A percentile compares a stretch with the other conserved stretches of the same genome.
phyloP scores from a whole-genome alignment of 768 basidiomycete genomes.

The Pleurotus tuoliensis region DNA sequence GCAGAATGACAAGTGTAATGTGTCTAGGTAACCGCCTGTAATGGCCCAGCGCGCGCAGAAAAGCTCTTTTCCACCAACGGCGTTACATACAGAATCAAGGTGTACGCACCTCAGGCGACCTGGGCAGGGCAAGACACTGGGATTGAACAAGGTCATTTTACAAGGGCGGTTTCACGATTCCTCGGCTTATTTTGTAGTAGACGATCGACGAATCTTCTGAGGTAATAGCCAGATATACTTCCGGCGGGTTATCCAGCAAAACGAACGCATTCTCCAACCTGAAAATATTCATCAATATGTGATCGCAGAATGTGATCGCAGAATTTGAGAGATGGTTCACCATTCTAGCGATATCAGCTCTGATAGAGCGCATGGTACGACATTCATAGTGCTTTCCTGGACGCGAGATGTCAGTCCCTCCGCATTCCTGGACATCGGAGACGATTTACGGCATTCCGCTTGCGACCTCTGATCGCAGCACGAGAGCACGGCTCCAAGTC shows the following conservation, averaged over 20 bases:
- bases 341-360: conserved; percentile 2
- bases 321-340: neutral
- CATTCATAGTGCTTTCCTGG: neutral
- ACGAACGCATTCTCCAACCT: conserved; percentile 57
- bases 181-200: conserved; percentile 77
- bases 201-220: conserved; percentile 79
- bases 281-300: conserved; percentile 17
- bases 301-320: neutral
- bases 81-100: too few relatives aligned
- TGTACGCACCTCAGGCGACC: too few relatives aligned
- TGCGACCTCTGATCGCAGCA: conserved; percentile 56
- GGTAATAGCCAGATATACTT: conserved; percentile 67
- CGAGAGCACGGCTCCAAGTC: conserved; percentile 37
- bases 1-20: too few relatives aligned
- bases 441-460: conserved; percentile 44
- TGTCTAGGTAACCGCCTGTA: too few relatives aligned
- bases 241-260: conserved; percentile 39
- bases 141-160: conserved; percentile 19
- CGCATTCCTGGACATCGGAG: neutral
- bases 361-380: neutral
- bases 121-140: neutral
- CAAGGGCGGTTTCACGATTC: conserved; percentile 70
- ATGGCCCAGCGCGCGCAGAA: too few relatives aligned
- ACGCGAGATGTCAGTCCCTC: neutral
- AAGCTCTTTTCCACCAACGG: too few relatives aligned